Conservation (phyloP, 2,329 filamentous ascomycete genomes). For the Ustilaginoidea virens region DNA sequence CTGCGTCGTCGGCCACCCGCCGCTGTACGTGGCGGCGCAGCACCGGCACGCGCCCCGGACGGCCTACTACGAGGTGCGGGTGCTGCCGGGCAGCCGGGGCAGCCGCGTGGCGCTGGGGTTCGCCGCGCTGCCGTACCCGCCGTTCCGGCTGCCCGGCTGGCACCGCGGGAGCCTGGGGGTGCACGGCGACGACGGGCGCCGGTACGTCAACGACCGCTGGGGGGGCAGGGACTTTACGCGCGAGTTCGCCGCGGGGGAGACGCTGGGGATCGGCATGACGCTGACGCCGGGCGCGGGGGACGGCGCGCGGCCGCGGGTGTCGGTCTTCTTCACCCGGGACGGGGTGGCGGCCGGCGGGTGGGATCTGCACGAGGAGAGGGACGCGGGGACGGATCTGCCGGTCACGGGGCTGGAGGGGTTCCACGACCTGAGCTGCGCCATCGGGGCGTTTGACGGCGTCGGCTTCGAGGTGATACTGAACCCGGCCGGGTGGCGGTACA, state of each 20-base stretch:
- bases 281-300: slow-evolving; percentile 27
- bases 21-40: slow-evolving; percentile 47
- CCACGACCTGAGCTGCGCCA: slow-evolving; percentile 53
- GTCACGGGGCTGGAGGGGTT: slow-evolving; percentile 54
- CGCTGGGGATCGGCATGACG: slow-evolving; percentile 56
- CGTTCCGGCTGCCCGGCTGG: slow-evolving; percentile 68
- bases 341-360: slow-evolving; percentile 45
- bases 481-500: slow-evolving; percentile 41
- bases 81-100: slow-evolving; percentile 30
- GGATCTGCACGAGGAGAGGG: slow-evolving; percentile 62
- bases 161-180: slow-evolving; percentile 59
- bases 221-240: slow-evolving; percentile 55
- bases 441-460: slow-evolving; percentile 56
- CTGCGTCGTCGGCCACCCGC: slow-evolving; percentile 51
- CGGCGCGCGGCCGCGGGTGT: slow-evolving; percentile 15
- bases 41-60: slow-evolving; percentile 38
- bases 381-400: slow-evolving; percentile 43
- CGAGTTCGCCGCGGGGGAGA: slow-evolving; percentile 49
- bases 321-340: slow-evolving; percentile 52
- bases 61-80: slow-evolving; percentile 58
- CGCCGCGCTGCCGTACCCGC: slow-evolving; percentile 58
- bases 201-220: slow-evolving; percentile 60
- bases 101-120: slow-evolving; percentile 51
- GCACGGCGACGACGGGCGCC: slow-evolving; percentile 67
- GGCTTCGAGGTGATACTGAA: slow-evolving; percentile 53